Evolutionary conservation across 1,139 yeast genomes (phyloP).

Genomic region (Debaryomycetaceae sp.): DNA sequence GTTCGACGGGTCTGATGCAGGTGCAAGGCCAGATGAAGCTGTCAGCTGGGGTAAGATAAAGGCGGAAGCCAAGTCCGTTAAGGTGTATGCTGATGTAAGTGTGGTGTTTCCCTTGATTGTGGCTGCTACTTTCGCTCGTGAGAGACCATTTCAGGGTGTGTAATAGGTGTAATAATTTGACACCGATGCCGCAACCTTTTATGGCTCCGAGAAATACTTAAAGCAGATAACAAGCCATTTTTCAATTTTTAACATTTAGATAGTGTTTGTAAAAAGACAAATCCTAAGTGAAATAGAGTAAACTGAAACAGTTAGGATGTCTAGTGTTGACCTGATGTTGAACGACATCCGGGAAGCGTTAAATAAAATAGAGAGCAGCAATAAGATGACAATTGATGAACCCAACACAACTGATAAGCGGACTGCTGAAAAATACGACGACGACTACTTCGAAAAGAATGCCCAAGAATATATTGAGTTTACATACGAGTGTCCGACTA

Average conservation of each 20-base stretch:
- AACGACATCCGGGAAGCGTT: not conserved
- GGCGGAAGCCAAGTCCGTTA: slow-evolving; percentile 86
- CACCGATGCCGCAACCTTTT: not conserved
- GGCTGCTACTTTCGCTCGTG: slow-evolving; percentile 89
- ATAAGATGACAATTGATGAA: not conserved
- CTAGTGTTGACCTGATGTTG: not conserved
- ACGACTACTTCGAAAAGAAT: slow-evolving; percentile 30
- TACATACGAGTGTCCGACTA: slow-evolving; percentile 59
- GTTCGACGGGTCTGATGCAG: slow-evolving; percentile 98
- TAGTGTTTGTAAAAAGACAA: not conserved
- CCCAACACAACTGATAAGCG: not conserved
- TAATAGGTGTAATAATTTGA: not conserved
- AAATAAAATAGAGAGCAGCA: not conserved
- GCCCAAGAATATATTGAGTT: slow-evolving; percentile 54
- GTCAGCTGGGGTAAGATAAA: slow-evolving; percentile 98
- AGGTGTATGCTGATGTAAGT: slow-evolving; percentile 95
- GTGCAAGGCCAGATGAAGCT: slow-evolving; percentile 99
- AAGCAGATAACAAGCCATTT: not conserved
- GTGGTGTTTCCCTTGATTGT: slow-evolving; percentile 93
- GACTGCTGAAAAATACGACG: slow-evolving; percentile 10
- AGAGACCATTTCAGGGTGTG: slow-evolving; percentile 18
- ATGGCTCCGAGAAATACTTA: not conserved
- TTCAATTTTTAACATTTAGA: not conserved
- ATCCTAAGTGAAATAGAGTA: not conserved
- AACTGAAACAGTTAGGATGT: not conserved